Conservation (phyloP, 2,329 filamentous ascomycete genomes). For the Lecanicillium sp. region DNA sequence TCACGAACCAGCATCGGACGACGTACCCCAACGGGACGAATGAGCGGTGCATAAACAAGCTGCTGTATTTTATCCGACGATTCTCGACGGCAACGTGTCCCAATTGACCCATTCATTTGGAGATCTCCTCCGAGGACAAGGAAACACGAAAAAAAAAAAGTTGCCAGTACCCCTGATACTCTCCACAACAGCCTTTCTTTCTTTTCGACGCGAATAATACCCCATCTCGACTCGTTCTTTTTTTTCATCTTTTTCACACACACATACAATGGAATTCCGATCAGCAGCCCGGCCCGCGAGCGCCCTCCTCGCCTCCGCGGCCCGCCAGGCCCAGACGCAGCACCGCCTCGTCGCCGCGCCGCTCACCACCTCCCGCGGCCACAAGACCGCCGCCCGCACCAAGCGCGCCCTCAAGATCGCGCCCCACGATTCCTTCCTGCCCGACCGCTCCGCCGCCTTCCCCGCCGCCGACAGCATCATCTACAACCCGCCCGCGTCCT, state of each 20-base stretch:
- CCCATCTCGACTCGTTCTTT: not conserved
- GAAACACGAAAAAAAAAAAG: not conserved
- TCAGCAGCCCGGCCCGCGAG: constrained; percentile 29
- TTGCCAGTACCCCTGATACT: not conserved
- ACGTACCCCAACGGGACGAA: not conserved
- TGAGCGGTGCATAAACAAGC: not conserved
- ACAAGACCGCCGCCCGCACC: constrained; percentile 48
- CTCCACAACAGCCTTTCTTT: not conserved
- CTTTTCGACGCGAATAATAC: not conserved
- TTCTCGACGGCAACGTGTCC: not conserved
- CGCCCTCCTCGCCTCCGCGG: constrained; percentile 24
- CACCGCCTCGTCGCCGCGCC: constrained; percentile 20
- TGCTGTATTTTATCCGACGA: no score
- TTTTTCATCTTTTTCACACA: not conserved
- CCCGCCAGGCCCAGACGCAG: not conserved
- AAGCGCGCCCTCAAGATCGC: constrained; percentile 53
- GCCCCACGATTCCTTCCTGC: constrained; percentile 55
- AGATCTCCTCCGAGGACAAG: constrained; percentile 4
- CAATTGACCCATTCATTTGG: constrained; percentile 12
- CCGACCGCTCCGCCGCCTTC: constrained; percentile 26
- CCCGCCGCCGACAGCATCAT: constrained; percentile 38
- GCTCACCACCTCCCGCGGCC: constrained; percentile 31
- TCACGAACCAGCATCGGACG: not conserved
- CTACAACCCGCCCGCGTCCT: constrained; percentile 51
- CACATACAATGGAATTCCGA: constrained; percentile 30